Base-by-base conservation (phyloP, 129 eudicot genomes). In the Mikania micrantha region DNA sequence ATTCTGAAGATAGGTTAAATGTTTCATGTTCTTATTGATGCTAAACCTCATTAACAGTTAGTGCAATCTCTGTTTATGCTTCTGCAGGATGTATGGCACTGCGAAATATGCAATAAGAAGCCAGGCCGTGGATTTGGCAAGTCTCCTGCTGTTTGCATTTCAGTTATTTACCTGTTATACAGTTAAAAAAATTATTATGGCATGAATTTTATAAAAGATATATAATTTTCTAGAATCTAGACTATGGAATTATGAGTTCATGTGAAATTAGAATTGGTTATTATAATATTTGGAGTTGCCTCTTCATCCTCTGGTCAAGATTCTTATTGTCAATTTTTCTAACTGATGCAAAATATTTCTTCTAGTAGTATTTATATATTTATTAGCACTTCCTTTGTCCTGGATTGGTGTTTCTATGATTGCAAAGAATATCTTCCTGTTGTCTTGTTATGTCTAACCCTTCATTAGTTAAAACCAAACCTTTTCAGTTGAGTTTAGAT, bases 121-220 rank as follows among this genome's bases (percentile, higher is more conserved):
- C 99, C 99, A 47, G 99, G 99, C 47, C 97, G 97, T 81, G 99
- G 99, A 19, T 94, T 90, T 77, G 99, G 99, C 90, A 71, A 15
- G 95, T 72, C 0, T 25, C 39, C 28, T 66, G 8, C 19, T 22
- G 13, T 25, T 22, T 27, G 9, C n/a, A 24, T 42, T 64, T 24
- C 36, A 32, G 6, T 32, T 4, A 32, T 32, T 32, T 32, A 32
- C 36, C n/a, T 15, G 21, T 44, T 44, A 3, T 44, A n/a, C 50
- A 44, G 50, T 44, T n/a, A n/a, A n/a, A 15, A 44, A 44, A 44
- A 44, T n/a, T 44, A 44, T 44, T 44, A 9, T 15, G 15, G 15
- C 44, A 9, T 9, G 15, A 2, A 9, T 39, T 39, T 39, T 39
- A 9, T 32, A 1, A 39, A 39, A 39, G 44, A 9, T 12, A 39